phyloP scores from a whole-genome alignment of 139 green algal species.

The Coelastrella sp. region DNA sequence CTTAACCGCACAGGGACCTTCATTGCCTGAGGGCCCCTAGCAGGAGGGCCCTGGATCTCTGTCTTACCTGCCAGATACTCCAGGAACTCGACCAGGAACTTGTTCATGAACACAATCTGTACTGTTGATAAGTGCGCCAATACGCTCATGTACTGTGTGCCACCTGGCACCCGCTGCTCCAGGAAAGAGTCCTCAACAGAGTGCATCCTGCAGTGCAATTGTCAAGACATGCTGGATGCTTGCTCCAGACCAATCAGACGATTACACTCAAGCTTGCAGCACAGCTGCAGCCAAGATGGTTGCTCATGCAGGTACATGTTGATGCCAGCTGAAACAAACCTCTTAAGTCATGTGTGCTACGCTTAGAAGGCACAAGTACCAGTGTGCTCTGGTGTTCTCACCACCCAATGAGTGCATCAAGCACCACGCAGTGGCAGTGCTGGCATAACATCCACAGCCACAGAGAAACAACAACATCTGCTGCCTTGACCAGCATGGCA shows the following conservation, averaged over 20 bases:
- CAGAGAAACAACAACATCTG: too few species aligned
- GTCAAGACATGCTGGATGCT: not conserved
- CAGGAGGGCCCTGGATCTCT: not conserved
- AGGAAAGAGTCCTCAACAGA: slow-evolving; percentile 48
- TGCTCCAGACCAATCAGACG: not conserved
- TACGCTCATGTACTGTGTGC: slow-evolving; percentile 74
- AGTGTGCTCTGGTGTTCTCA: too few species aligned
- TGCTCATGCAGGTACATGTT: not conserved
- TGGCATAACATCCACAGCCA: too few species aligned
- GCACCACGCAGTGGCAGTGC: not conserved
- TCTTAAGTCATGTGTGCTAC: too few species aligned
- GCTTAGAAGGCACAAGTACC: too few species aligned
- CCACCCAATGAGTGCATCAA: not conserved
- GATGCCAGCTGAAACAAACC: not conserved
- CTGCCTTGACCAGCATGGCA: too few species aligned
- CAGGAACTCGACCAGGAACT: slow-evolving; percentile 83
- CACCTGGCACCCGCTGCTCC: slow-evolving; percentile 67
- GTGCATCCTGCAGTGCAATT: slow-evolving; percentile 54
- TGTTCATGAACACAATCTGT: slow-evolving; percentile 88
- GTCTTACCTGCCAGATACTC: slow-evolving; percentile 63
- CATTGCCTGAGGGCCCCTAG: too few species aligned
- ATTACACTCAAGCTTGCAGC: not conserved
- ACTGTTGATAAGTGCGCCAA: slow-evolving; percentile 76
- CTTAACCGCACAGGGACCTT: not conserved
- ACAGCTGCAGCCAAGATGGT: not conserved